These are phyloP conservation scores for Dissophora globulifera DNA, from an alignment of 192 early-diverging fungal genomes.

Conservation along the genomic window DNA sequence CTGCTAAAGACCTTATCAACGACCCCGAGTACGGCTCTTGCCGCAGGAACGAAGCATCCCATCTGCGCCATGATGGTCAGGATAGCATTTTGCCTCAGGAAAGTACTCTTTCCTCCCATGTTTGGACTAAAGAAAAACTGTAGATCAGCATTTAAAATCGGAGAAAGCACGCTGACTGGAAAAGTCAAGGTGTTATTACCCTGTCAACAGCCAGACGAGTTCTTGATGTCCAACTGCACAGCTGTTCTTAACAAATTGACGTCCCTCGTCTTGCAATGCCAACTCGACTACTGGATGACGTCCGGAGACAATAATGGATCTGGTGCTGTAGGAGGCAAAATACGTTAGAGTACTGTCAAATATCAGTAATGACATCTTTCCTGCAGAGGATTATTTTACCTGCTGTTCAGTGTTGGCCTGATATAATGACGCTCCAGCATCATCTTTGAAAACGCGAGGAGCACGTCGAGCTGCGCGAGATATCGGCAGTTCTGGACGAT, in stretches of 20 bases:
- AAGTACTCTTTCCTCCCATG: constrained; percentile 68
- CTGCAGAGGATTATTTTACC: constrained; percentile 16
- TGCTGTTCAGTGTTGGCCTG: constrained; percentile 60
- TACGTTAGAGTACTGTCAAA: too few species aligned
- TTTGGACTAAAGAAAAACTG: constrained; percentile 62
- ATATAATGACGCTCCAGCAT: constrained; percentile 62
- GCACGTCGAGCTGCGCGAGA: constrained; percentile 75
- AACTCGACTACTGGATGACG: constrained; percentile 73
- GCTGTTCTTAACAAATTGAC: constrained; percentile 66
- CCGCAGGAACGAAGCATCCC: constrained; percentile 63
- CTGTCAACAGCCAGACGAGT: constrained; percentile 54
- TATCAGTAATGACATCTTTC: too few species aligned
- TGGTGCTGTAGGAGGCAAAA: constrained; percentile 13
- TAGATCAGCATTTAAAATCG: neutral
- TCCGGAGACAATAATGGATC: constrained; percentile 52
- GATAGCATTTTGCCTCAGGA: constrained; percentile 62
- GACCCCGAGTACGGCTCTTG: constrained; percentile 54
- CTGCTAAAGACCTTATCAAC: constrained; percentile 64
- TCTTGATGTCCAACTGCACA: constrained; percentile 60
- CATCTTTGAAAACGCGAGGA: constrained; percentile 68
- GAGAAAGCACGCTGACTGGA: neutral
- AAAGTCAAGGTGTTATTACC: constrained; percentile 18
- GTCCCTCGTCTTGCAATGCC: constrained; percentile 56
- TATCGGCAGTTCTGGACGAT: constrained; percentile 71
- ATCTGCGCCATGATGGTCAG: constrained; percentile 63